Evolutionary conservation across 2,329 filamentous ascomycete genomes (phyloP).

Genomic region (Colletotrichum lupini): DNA sequence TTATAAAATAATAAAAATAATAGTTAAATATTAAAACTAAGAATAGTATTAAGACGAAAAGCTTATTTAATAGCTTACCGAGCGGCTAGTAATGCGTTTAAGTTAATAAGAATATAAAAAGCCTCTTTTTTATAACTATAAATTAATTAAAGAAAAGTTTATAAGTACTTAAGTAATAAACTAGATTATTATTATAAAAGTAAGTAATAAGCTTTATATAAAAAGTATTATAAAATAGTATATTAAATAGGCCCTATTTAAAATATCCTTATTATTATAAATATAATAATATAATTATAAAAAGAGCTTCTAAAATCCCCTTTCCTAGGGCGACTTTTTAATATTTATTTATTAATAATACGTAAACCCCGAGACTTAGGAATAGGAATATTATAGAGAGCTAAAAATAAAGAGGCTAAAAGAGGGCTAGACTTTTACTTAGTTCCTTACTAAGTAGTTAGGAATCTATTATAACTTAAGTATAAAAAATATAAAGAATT

Average conservation of each 20-base stretch:
- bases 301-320: neutral
- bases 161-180: neutral
- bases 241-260: neutral
- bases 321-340: neutral
- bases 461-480: neutral
- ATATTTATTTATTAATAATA: neutral
- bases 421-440: fast-evolving
- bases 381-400: too few species aligned
- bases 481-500: neutral
- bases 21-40: too few species aligned
- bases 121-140: neutral
- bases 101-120: neutral
- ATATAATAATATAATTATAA: neutral
- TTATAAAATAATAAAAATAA: too few species aligned
- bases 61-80: neutral
- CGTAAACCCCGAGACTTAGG: too few species aligned
- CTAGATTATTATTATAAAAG: neutral
- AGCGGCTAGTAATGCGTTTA: fast-evolving
- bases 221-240: neutral
- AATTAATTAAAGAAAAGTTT: neutral
- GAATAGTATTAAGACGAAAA: fast-evolving
- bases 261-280: neutral
- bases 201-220: neutral
- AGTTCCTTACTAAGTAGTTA: neutral
- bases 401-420: neutral